Evolutionary conservation across 2,329 filamentous ascomycete genomes (phyloP).

Genomic region (Pseudogymnoascus sp.): DNA sequence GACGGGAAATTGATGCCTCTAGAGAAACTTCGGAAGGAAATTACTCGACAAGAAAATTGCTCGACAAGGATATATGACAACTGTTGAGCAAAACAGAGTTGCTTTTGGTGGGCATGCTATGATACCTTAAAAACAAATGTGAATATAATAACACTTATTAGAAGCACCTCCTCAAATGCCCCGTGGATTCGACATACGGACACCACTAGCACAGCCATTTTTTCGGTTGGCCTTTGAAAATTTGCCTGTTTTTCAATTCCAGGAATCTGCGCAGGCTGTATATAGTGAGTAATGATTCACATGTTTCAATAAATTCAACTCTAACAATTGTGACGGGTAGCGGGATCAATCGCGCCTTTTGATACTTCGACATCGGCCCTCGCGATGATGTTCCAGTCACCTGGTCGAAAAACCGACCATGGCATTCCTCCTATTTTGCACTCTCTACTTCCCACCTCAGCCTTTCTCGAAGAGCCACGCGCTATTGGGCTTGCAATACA

Average conservation of each 20-base stretch:
- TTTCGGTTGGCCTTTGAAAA: background rate
- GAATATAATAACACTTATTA: background rate
- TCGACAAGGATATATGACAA: slow-evolving; percentile 1
- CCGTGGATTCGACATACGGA: slow-evolving; percentile 9
- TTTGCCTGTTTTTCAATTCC: background rate
- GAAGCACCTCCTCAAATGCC: slow-evolving; percentile 6
- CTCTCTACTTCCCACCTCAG: background rate
- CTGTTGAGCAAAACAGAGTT: background rate
- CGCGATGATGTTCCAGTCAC: background rate
- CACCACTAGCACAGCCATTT: background rate
- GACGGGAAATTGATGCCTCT: background rate
- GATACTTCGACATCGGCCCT: background rate
- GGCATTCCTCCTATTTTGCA: background rate
- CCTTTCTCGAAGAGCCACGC: background rate
- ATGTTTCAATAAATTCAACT: background rate
- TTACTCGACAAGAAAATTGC: slow-evolving; percentile 9
- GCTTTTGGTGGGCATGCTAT: background rate
- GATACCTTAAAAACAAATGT: background rate
- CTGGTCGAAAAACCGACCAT: background rate
- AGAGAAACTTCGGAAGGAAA: slow-evolving; percentile 12
- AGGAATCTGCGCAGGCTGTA: background rate
- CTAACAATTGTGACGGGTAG: background rate
- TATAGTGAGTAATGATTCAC: background rate
- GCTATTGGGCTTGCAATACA: background rate
- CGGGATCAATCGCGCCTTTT: background rate